These are phyloP conservation scores for Colletotrichum sp. DNA, from an alignment of 2,329 filamentous ascomycete species.

Conservation along the genomic window DNA sequence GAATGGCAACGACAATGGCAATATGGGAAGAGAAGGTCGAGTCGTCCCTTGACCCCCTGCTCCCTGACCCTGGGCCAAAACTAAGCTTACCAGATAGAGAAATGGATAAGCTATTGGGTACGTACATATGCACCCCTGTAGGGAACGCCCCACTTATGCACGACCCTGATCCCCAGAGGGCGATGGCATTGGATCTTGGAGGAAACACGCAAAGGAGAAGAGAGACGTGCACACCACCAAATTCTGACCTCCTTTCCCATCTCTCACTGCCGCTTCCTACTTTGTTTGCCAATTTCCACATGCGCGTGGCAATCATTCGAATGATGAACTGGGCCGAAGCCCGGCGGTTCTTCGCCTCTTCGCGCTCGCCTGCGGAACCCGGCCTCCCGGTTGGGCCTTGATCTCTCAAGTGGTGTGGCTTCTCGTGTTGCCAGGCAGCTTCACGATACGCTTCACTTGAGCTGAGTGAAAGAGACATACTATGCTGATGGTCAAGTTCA, in stretches of 20 bases:
- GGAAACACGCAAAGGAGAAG: background rate
- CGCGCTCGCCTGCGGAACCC: background rate
- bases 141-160: background rate
- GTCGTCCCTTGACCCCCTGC: background rate
- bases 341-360: background rate
- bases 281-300: conserved; percentile 9
- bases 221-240: background rate
- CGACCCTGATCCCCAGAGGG: conserved; percentile 1
- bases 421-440: background rate
- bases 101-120: background rate
- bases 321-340: background rate
- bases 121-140: background rate
- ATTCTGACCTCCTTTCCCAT: background rate
- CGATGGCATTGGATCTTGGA: background rate
- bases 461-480: background rate
- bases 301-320: background rate
- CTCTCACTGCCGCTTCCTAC: background rate
- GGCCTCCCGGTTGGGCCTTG: background rate
- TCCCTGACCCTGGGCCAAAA: background rate
- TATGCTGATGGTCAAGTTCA: background rate
- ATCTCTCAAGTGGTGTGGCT: background rate
- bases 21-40: background rate
- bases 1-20: background rate
- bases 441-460: background rate
- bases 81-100: background rate